phyloP scores from a whole-genome alignment of 768 basidiomycete genomes.

The Thelephora aurantiotincta region DNA sequence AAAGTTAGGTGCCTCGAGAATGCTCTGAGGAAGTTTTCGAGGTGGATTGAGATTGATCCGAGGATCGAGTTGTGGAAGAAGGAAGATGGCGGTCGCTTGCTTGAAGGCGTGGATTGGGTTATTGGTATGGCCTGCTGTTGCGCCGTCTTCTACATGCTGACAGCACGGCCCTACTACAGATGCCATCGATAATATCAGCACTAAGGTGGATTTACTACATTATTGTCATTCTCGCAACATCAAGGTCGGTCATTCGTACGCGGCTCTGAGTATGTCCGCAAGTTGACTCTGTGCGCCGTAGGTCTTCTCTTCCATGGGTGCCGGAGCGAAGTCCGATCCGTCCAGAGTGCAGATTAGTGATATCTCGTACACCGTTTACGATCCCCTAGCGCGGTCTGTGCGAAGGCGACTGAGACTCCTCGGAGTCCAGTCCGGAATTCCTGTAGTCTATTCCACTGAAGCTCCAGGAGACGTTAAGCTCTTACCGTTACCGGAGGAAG shows the following conservation, averaged over 20 bases:
- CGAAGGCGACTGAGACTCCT: conserved; percentile 56
- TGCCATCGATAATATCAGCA: conserved; percentile 95
- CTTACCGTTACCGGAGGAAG: conserved; percentile 82
- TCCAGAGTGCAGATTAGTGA: conserved; percentile 93
- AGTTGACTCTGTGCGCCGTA: conserved; percentile 12
- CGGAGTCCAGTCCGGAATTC: conserved; percentile 53
- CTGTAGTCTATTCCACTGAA: conserved; percentile 94
- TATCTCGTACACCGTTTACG: conserved; percentile 84
- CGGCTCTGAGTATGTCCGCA: background rate
- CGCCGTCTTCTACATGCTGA: conserved; percentile 3
- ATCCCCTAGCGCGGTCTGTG: conserved; percentile 87
- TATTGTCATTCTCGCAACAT: conserved; percentile 73
- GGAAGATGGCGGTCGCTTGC: conserved; percentile 55
- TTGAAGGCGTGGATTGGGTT: conserved; percentile 89
- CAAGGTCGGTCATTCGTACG: conserved; percentile 37
- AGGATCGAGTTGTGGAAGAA: conserved; percentile 79
- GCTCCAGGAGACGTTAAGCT: conserved; percentile 80
- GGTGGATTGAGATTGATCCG: conserved; percentile 81
- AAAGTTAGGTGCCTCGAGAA: conserved; percentile 74
- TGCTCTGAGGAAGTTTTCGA: conserved; percentile 54
- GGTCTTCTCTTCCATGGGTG: conserved; percentile 97
- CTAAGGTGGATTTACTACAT: conserved; percentile 87
- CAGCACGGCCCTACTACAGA: conserved; percentile 28
- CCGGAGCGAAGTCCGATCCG: conserved; percentile 88
- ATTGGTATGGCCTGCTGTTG: conserved; percentile 38